Evolutionary conservation across 2,329 filamentous ascomycete species (phyloP).

Genomic region (Neoarthrinium moseri): DNA sequence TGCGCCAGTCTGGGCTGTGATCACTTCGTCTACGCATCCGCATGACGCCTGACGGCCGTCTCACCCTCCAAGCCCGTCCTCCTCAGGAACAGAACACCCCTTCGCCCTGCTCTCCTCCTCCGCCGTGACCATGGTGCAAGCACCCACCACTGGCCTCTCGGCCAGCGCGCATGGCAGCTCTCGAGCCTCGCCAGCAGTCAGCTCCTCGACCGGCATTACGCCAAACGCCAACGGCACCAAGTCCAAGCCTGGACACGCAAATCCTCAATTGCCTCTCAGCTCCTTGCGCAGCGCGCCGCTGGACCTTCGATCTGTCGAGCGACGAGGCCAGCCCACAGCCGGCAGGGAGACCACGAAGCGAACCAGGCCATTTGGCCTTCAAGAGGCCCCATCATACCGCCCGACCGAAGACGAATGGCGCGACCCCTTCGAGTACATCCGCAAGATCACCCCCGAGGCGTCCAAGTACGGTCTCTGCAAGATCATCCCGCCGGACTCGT

Average conservation of each 20-base stretch:
- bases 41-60: conserved; percentile 1
- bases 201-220: conserved; percentile 30
- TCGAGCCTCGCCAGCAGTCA: conserved; percentile 50
- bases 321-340: conserved; percentile 77
- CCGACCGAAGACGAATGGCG: conserved; percentile 93
- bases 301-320: conserved; percentile 87
- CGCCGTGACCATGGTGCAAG: background rate
- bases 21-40: conserved; percentile 1
- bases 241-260: conserved; percentile 47
- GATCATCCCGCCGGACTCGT: conserved; percentile 88
- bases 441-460: conserved; percentile 85
- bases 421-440: conserved; percentile 90
- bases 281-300: conserved; percentile 62
- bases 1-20: conserved; percentile 9
- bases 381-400: conserved; percentile 86
- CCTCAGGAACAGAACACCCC: background rate
- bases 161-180: conserved; percentile 43
- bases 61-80: conserved; percentile 13
- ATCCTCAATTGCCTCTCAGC: conserved; percentile 52
- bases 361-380: conserved; percentile 77
- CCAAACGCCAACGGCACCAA: conserved; percentile 35
- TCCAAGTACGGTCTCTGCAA: conserved; percentile 90
- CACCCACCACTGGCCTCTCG: conserved; percentile 11
- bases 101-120: background rate
- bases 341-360: conserved; percentile 75